Evolutionary conservation across 345 rosid species (phyloP), one percentile per base, ranked within the genome.

Genomic region (Linum trigynum): DNA sequence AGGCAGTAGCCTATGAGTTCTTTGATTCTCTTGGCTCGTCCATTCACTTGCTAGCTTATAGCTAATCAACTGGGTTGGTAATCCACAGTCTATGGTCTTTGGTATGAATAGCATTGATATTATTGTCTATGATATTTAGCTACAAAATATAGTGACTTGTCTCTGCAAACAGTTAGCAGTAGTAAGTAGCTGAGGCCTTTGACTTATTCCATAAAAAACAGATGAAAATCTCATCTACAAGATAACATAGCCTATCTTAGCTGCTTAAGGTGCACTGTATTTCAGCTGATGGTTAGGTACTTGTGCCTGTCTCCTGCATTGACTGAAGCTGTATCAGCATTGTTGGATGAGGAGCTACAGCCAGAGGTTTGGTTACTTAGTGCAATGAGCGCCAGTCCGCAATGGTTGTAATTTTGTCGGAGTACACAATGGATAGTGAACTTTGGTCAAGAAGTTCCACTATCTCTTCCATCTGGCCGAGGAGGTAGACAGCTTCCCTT

Each of bases 331-430:
- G 55, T 35, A 11, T 65, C 65, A 57, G 55, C 59, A 67, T 67
- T 50, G 60, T 43, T 62, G 78, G 62, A 45, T 45, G 38, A 42
- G 64, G 65, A 53, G 65, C 32, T 36, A 55, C 59, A 17, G 63
- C 14, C 32, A 38, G 39, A 45, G 51, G 5, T 55, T 74, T 65
- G 38, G 68, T 68, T 62, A 39, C 60, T 75, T 75, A 23, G 32
- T 75, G 72, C 12, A 57, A 69, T 16, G 77, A 67, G 36, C 85
- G 82, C 96, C 98, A 92, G 68, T 86, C 76, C 14, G 89, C 91
- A 7, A 89, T 79, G 65, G 51, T 61, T 38, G 77, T 84, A 75
- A 77, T 61, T 77, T 74, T 55, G 42, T 82, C 85, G 39, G 85
- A 73, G 39, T 68, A 62, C 71, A 86, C 6, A 32, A 59, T 62